Evolutionary conservation across 345 rosid genomes (phyloP), one percentile per base, ranked within the genome.

Genomic region (Bruguiera gymnorhiza): DNA sequence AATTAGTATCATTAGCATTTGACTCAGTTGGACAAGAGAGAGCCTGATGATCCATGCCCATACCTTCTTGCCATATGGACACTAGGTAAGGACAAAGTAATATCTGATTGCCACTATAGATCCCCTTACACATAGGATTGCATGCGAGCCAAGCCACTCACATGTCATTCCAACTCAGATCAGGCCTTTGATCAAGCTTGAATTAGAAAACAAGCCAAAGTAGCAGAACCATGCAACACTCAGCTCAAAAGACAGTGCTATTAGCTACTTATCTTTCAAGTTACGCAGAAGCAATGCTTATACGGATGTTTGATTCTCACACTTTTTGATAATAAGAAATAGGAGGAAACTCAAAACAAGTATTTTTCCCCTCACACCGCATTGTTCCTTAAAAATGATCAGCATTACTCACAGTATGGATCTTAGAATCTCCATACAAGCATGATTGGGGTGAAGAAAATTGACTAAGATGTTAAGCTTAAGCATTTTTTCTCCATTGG

Each of bases 31-130:
- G 75, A 73, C 29, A 70, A 23, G 46, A 63, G 78, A 66, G 78
- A 78, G 29, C 62, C 78, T 20, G 77, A 78, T 65, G 78, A 78
- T 57, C 78, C 78, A 30, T 65, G 60, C 36, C 34, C 81, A 48
- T 78, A 78, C 59, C 81, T 74, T 52, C 68, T 78, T 11, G 81
- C 81, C 29, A 73, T 73, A 55, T 78, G 81, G 78, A 66, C 81
- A 56, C 81, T 78, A 62, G 81, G 81, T 70, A 70, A 32, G 63
- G 34, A 19, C 30, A 27, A 61, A 26, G 48, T 60, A 55, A 54
- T 21, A 5, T 2, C 26, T 3, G 32, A 21, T 55, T 16, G 24
- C 36, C 53, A 11, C 16, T 4, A n/a, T 39, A 26, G 24, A 20
- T 60, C 65, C 30, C 32, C 53, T 46, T 15, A 26, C 39, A 64